Evolutionary conservation across 352 stramenopile species (phyloP).

Genomic region (Thraustochytrium striatum): DNA sequence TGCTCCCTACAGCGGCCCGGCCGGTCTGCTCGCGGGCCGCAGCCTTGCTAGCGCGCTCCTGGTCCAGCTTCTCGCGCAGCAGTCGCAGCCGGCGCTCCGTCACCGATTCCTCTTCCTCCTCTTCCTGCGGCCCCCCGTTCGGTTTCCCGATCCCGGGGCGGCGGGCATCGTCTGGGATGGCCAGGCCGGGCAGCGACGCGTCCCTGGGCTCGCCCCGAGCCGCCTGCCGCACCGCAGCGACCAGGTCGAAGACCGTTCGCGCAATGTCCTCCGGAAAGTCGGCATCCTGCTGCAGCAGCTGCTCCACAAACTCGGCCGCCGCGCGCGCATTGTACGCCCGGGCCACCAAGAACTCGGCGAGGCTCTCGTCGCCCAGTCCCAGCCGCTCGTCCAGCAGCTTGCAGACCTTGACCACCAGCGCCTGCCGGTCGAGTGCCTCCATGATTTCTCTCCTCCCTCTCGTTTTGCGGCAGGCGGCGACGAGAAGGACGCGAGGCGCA

Average conservation of each 20-base stretch:
- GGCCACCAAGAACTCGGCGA: constrained; percentile 37
- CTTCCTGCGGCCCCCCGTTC: background rate
- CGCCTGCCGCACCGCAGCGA: background rate
- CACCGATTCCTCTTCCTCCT: background rate
- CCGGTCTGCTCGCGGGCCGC: background rate
- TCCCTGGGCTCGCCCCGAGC: too few species aligned
- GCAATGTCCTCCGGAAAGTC: background rate
- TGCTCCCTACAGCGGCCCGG: background rate
- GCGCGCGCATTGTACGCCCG: background rate
- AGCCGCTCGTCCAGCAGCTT: constrained; percentile 3
- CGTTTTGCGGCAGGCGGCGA: background rate
- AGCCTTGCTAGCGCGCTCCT: background rate
- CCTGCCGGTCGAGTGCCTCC: constrained; percentile 8
- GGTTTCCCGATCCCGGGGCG: background rate
- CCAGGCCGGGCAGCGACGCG: too few species aligned
- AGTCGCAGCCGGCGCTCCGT: constrained; percentile 10
- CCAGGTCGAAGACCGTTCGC: background rate
- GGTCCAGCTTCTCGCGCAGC: constrained; percentile 12
- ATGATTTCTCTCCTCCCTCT: background rate
- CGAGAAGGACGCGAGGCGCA: background rate
- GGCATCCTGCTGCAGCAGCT: constrained; percentile 19
- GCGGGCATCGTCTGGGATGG: background rate
- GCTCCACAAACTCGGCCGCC: background rate
- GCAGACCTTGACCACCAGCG: constrained; percentile 3
- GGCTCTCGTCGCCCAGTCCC: background rate